Evolutionary conservation across 2,329 filamentous ascomycete genomes (phyloP).

Genomic region (Chrysoporthe cubensis): DNA sequence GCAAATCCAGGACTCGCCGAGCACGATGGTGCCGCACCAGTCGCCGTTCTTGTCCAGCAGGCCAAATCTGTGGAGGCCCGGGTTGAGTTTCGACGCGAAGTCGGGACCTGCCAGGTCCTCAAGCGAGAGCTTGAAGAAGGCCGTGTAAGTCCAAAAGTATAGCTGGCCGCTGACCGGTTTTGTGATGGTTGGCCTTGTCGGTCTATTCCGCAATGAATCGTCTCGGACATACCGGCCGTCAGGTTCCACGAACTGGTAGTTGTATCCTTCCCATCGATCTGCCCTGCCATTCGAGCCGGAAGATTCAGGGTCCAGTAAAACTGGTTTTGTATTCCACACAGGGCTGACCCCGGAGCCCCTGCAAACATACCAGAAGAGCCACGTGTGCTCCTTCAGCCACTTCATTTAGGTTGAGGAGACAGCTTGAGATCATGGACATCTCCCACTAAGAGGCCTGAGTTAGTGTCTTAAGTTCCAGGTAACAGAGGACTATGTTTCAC

Average conservation of each 20-base stretch:
- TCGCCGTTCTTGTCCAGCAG: not conserved
- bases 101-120: not conserved
- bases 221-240: not conserved
- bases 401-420: conserved; percentile 7
- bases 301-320: not conserved
- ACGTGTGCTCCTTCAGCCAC: conserved; percentile 9
- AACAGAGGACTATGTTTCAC: not conserved
- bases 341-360: not conserved
- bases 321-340: not conserved
- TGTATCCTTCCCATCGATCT: conserved; percentile 2
- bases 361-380: conserved; percentile 6
- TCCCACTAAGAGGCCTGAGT: not conserved
- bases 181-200: not conserved
- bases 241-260: not conserved
- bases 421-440: not conserved
- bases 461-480: not conserved
- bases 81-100: not conserved
- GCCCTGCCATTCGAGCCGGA: too few species aligned
- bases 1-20: not conserved
- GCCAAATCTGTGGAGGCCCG: conserved; percentile 2
- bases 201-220: not conserved
- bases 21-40: conserved; percentile 7
- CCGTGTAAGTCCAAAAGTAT: conserved; percentile 12
- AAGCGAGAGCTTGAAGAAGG: conserved; percentile 10
- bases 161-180: not conserved